Evolutionary conservation across 768 basidiomycete genomes (phyloP).

Genomic region (Sarcodon sp.): DNA sequence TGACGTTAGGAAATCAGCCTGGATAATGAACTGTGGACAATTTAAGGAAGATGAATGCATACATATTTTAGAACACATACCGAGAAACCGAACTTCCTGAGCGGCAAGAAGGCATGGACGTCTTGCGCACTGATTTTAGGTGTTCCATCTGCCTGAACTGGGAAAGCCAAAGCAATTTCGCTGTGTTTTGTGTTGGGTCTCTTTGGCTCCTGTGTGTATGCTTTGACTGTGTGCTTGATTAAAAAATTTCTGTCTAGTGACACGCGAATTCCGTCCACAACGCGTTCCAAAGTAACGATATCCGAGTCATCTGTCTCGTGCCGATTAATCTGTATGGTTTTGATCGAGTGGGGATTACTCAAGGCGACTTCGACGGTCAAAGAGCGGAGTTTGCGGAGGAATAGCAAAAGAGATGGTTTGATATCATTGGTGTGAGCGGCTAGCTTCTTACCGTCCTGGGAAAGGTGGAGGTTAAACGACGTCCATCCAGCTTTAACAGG

Average conservation of each 20-base stretch:
- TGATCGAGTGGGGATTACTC: not conserved
- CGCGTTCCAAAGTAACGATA: too few species aligned
- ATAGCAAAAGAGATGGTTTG: conserved; percentile 12
- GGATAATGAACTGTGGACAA: conserved; percentile 14
- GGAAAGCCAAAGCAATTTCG: conserved; percentile 13
- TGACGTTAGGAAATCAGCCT: conserved; percentile 17
- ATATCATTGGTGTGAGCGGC: conserved; percentile 6
- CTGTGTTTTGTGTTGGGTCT: conserved; percentile 7
- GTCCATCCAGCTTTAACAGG: conserved; percentile 9
- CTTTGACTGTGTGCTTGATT: conserved; percentile 6
- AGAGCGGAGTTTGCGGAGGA: conserved; percentile 10
- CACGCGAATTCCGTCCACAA: too few species aligned
- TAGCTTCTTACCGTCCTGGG: conserved; percentile 3
- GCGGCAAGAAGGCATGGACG: conserved; percentile 14
- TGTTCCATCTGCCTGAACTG: conserved; percentile 4
- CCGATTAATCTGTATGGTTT: too few species aligned
- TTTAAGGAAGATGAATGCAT: not conserved
- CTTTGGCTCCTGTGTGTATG: conserved; percentile 6
- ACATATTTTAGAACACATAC: conserved; percentile 6
- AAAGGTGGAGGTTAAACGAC: conserved; percentile 9
- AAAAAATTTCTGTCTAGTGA: not conserved
- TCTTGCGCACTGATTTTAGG: conserved; percentile 8
- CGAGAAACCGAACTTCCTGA: conserved; percentile 11
- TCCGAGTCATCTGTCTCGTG: too few species aligned
- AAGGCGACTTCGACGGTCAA: conserved; percentile 5